These are phyloP conservation scores for Sesbania bispinosa DNA, from an alignment of 306 rosid genomes.

Conservation along the genomic window DNA sequence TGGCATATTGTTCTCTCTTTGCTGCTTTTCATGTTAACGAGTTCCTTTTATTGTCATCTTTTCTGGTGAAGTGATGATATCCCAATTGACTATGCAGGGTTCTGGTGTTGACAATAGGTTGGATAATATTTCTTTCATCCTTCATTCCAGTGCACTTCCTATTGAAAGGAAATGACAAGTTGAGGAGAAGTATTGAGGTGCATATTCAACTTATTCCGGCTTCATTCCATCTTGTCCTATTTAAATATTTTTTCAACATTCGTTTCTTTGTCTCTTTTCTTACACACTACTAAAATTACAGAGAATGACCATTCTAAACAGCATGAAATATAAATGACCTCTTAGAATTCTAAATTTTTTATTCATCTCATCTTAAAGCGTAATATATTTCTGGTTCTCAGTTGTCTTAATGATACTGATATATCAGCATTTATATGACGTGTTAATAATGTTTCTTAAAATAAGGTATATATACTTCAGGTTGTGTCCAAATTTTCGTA, in stretches of 20 bases:
- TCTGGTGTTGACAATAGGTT: conserved; percentile 75
- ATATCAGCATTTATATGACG: neutral
- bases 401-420: neutral
- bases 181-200: conserved; percentile 87
- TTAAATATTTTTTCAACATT: neutral
- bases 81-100: conserved; percentile 58
- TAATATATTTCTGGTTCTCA: neutral
- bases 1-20: neutral
- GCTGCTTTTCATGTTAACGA: conserved; percentile 12
- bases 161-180: conserved; percentile 64
- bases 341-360: neutral
- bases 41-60: conserved; percentile 7
- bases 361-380: conserved; percentile 1
- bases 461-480: neutral
- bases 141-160: conserved; percentile 79
- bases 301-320: neutral
- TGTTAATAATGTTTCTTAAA: neutral
- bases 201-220: conserved; percentile 24
- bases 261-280: neutral
- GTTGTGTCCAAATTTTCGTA: conserved; percentile 9
- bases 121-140: conserved; percentile 88
- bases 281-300: conserved; percentile 1
- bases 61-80: conserved; percentile 19
- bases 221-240: conserved; percentile 9
- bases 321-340: neutral